phyloP scores from a whole-genome alignment of 805 yeast genomes.

The Monosporozyma aerobia region DNA sequence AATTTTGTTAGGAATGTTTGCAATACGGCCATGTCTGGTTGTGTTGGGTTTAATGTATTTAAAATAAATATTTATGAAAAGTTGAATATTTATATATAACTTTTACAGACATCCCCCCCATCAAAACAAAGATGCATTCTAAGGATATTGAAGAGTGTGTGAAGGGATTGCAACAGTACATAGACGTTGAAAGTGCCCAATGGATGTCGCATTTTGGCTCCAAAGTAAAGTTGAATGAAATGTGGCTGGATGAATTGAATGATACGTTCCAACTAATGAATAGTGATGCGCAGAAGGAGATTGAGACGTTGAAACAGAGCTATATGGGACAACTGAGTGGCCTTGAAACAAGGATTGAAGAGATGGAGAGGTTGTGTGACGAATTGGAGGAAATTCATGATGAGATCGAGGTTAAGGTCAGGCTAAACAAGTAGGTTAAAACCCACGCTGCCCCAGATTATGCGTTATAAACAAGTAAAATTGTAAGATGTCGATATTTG shows the following conservation, averaged over 20 bases:
- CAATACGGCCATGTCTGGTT: not conserved
- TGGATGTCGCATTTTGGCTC: conserved; percentile 20
- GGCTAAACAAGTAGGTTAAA: conserved; percentile 28
- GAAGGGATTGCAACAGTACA: conserved; percentile 17
- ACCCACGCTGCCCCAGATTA: conserved; percentile 49
- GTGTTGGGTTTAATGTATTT: not conserved
- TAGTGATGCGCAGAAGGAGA: conserved; percentile 19
- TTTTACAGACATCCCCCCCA: too few relatives aligned
- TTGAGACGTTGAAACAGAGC: conserved; percentile 24
- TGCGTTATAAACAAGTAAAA: conserved; percentile 63
- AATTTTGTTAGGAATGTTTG: conserved; percentile 26
- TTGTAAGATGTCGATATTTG: conserved; percentile 51
- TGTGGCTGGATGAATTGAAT: conserved; percentile 17
- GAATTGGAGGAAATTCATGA: conserved; percentile 57
- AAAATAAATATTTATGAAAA: not conserved
- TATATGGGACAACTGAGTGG: conserved; percentile 15
- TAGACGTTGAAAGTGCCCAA: conserved; percentile 22
- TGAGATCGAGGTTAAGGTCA: conserved; percentile 42
- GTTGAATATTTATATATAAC: not conserved
- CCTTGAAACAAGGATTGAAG: conserved; percentile 31
- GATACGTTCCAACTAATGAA: conserved; percentile 14
- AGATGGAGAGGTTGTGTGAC: conserved; percentile 37
- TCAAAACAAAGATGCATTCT: not conserved
- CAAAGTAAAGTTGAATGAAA: conserved; percentile 16
- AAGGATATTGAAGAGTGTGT: conserved; percentile 16